Base-by-base conservation (phyloP, 306 rosid species). In the Astragalus glycyphyllos region DNA sequence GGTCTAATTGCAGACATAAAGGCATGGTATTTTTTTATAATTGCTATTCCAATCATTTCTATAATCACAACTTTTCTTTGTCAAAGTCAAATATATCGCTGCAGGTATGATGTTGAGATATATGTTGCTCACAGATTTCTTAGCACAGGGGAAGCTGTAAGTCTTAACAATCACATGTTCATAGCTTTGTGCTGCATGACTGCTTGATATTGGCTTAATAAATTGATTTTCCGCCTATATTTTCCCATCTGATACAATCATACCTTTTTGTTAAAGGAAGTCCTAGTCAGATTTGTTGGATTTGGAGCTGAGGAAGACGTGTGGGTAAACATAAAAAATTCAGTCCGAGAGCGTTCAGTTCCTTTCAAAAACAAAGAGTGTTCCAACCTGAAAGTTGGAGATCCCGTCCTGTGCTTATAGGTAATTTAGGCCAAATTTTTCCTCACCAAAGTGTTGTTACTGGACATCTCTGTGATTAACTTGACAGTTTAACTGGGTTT, bases 291-390 rank as follows among this genome's bases (percentile, higher is more conserved):
- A 90, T 94, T 85, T 90, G 75, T 86, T 72, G 98, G 97, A 65
- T 94, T 88, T 74, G 95, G 98, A 72, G 94, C 91, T 0, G 95
- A 87, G 56, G 97, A 94, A 76, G 98, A 94, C 53, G 98, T 90
- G 77, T 94, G 98, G 98, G 71, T 90, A 72, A 77, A 84, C 11
- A 74, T 87, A 55, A 94, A 84, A 75, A 71, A 64, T 61, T 77
- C 91, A 15, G 89, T 94, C 54, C 82, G 98, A 38, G 88, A 86
- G 70, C 99, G 99, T 12, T 95, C 99, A 0, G 46, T 95, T 7
- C 97, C 99, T 37, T 68, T 89, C 5, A 96, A 91, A 59, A 82
- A 77, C 75, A 68, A 85, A 1, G 97, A 95, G 55, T 95, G 99
- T 78, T 65, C 78, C 38, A 81, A 69, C 61, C 86, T 94, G 70